These are phyloP conservation scores for Lactarius trivialis DNA, from an alignment of 768 basidiomycete genomes.

Conservation along the genomic window DNA sequence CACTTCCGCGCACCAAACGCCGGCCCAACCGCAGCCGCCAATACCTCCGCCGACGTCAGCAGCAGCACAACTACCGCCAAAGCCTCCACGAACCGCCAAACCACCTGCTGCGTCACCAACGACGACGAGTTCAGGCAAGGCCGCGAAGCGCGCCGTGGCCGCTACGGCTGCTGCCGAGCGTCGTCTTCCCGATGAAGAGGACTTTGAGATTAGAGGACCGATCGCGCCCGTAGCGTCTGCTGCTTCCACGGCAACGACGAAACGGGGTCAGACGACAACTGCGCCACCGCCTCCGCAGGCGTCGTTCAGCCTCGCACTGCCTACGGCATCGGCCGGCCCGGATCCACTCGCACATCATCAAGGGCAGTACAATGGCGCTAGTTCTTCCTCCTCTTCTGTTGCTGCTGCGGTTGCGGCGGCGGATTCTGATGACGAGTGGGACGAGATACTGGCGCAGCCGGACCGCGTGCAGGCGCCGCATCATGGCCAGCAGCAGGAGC, in stretches of 20 bases:
- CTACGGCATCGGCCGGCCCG: slow-evolving; percentile 24
- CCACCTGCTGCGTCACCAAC: not conserved
- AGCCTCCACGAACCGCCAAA: not conserved
- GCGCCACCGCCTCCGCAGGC: slow-evolving; percentile 26
- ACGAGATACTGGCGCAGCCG: slow-evolving; percentile 28
- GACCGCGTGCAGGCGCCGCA: slow-evolving; percentile 23
- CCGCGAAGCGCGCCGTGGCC: not conserved
- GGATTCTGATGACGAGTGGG: slow-evolving; percentile 45
- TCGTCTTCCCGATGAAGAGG: slow-evolving; percentile 37
- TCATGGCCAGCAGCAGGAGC: slow-evolving; percentile 14
- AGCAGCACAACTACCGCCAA: not conserved
- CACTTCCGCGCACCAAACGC: not conserved
- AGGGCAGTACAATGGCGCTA: slow-evolving; percentile 20
- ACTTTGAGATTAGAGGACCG: slow-evolving; percentile 44
- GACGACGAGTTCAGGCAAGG: no score
- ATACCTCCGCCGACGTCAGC: not conserved
- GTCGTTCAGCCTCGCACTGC: slow-evolving; percentile 34
- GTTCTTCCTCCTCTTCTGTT: slow-evolving; percentile 25
- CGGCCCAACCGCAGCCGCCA: slow-evolving; percentile 18
- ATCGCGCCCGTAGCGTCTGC: slow-evolving; percentile 30
- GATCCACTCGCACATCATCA: slow-evolving; percentile 24
- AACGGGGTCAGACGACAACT: not conserved
- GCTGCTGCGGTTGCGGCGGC: slow-evolving; percentile 26
- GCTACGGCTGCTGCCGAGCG: slow-evolving; percentile 18
- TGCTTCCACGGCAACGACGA: not conserved